Evolutionary conservation across 2,329 filamentous ascomycete genomes (phyloP), one percentile per base, ranked within the genome.

Genomic region (Aspergillus puulaauensis): DNA sequence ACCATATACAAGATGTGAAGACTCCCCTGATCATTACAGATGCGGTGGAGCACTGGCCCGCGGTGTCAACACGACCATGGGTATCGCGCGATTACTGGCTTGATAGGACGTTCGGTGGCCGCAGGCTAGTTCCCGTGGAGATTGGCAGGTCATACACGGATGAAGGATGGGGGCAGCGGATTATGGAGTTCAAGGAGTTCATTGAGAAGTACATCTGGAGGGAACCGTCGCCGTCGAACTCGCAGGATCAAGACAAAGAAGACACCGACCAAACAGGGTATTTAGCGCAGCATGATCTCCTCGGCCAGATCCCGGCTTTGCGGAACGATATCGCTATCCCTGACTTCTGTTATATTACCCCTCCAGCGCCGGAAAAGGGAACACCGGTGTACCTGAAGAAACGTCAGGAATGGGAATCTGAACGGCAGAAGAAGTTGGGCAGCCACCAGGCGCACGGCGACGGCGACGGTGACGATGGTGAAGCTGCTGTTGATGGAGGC

Each of bases 271-370:
- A 75, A 43, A 86, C 82, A 11, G 91, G 88, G 12, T 99, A 99
- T 72, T 85, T 99, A 45, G 95, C 95, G 8, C 95, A 99, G 70
- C 91, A 98, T 75, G 86, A 93, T 64, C 83, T 99, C 37, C 88
- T 98, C 66, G 75, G 82, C 0, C 95, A 98, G 70, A 88, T 99
- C 12, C 92, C 93, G 1, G 74, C 80, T 1, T 79, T 99, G 3
- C 82, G 87, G 14, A 80, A 83, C 59, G 93, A 98, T 73, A 90
- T 98, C 55, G 76, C 77, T 23, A 82, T 91, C 12, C 95, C 93
- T 0, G 93, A 98, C 72, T 91, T 90, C 70, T 96, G 91, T 79
- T 96, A 89, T 78, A 84, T 87, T 6, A 73, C 80, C 2, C 88
- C 90, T 0, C 88, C 90, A 2, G 70, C 69, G 0, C 77, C 77